A percentile compares a stretch with the other conserved stretches of the same genome.
Evolutionary conservation across 2,329 filamentous ascomycete species (phyloP).

Genomic region (Aspergillus vadensis): DNA sequence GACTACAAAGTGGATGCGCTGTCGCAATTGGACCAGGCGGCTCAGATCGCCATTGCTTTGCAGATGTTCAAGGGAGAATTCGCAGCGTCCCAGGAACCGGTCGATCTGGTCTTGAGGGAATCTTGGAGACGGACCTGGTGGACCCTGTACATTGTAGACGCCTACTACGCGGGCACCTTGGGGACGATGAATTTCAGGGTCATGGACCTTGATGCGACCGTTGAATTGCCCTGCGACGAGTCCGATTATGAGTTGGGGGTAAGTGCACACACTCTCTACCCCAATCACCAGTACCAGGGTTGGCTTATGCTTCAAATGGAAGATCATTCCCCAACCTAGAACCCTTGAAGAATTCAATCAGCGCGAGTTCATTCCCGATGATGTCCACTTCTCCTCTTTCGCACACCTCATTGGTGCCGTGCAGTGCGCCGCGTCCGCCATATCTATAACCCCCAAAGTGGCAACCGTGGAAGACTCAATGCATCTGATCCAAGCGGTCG

Average conservation of each 20-base stretch:
- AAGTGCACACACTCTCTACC: not conserved
- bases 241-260: constrained; percentile 34
- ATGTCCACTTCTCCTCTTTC: constrained; percentile 35
- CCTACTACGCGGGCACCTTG: constrained; percentile 70
- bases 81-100: constrained; percentile 57
- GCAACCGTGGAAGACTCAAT: constrained; percentile 27
- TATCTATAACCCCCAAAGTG: constrained; percentile 27
- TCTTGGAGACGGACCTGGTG: constrained; percentile 53
- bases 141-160: constrained; percentile 67
- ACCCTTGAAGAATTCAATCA: constrained; percentile 36
- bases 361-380: constrained; percentile 33
- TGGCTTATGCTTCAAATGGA: constrained; percentile 4
- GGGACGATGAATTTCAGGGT: constrained; percentile 29
- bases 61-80: constrained; percentile 26
- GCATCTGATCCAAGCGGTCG: constrained; percentile 36
- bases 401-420: constrained; percentile 36
- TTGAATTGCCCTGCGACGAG: constrained; percentile 39
- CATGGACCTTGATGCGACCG: constrained; percentile 26
- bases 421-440: constrained; percentile 27
- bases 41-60: constrained; percentile 26
- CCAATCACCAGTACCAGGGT: no score
- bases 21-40: constrained; percentile 24
- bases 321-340: constrained; percentile 22
- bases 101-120: constrained; percentile 35
- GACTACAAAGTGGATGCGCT: constrained; percentile 22